A percentile compares a stretch with the other conserved stretches of the same genome.
These are phyloP conservation scores for Malus domestica DNA, from an alignment of 306 rosid genomes.

Conservation along the genomic window DNA sequence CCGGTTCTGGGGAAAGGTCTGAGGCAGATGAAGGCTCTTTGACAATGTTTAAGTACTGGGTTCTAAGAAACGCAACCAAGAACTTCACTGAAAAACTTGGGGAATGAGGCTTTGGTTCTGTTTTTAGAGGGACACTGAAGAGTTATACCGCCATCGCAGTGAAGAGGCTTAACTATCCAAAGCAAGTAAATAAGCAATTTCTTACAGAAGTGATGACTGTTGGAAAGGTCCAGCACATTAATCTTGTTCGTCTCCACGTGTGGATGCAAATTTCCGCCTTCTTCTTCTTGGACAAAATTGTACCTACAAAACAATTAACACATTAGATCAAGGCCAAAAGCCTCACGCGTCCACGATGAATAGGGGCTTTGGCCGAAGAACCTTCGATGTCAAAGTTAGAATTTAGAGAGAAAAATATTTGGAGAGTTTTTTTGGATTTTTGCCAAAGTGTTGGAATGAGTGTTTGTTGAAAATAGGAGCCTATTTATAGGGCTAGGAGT, in stretches of 20 bases:
- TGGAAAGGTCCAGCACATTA: constrained; percentile 33
- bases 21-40: constrained; percentile 21
- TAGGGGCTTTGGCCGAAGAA: too few relatives aligned
- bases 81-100: constrained; percentile 34
- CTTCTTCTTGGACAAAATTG: too few relatives aligned
- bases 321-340: too few relatives aligned
- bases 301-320: too few relatives aligned
- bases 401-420: too few relatives aligned
- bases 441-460: too few relatives aligned
- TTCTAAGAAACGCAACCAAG: constrained; percentile 28
- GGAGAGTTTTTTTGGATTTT: too few relatives aligned
- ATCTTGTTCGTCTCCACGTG: constrained; percentile 27
- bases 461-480: too few relatives aligned
- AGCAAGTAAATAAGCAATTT: constrained; percentile 30
- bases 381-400: too few relatives aligned
- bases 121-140: constrained; percentile 29
- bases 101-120: constrained; percentile 40
- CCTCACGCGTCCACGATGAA: too few relatives aligned
- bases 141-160: constrained; percentile 27
- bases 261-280: too few relatives aligned
- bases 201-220: constrained; percentile 33
- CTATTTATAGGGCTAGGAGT: too few relatives aligned
- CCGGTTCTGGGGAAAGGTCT: background rate
- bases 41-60: constrained; percentile 21
- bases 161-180: constrained; percentile 27